phyloP scores from a whole-genome alignment of 441 rosid genomes.

The Metrosideros polymorpha region DNA sequence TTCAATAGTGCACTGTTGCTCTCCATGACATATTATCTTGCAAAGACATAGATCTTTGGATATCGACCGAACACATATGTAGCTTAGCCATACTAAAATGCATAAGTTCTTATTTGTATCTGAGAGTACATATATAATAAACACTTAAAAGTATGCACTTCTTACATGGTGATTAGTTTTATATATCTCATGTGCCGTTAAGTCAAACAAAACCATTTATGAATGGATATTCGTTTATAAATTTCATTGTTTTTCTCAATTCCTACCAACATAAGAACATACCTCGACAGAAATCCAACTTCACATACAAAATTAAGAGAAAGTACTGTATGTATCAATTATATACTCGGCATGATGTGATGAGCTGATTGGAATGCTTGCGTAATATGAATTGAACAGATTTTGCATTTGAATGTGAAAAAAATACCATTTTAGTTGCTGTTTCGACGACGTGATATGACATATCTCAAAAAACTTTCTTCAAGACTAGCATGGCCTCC shows the following conservation, averaged over 20 bases:
- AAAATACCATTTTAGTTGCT: too few relatives aligned
- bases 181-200: background rate
- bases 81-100: background rate
- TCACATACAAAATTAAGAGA: background rate
- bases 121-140: background rate
- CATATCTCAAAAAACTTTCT: too few relatives aligned
- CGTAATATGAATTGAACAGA: background rate
- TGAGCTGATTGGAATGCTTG: background rate
- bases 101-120: background rate
- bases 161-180: background rate
- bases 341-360: background rate
- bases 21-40: background rate
- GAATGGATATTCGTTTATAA: background rate
- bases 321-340: background rate
- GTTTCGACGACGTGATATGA: too few relatives aligned
- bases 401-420: too few relatives aligned
- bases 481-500: too few relatives aligned
- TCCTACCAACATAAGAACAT: background rate
- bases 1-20: background rate
- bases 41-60: background rate
- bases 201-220: background rate
- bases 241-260: background rate
- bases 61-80: background rate
- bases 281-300: background rate
- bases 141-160: background rate